Base-by-base conservation (phyloP, 768 basidiomycete genomes). In the Tricholoma hemisulphureum region DNA sequence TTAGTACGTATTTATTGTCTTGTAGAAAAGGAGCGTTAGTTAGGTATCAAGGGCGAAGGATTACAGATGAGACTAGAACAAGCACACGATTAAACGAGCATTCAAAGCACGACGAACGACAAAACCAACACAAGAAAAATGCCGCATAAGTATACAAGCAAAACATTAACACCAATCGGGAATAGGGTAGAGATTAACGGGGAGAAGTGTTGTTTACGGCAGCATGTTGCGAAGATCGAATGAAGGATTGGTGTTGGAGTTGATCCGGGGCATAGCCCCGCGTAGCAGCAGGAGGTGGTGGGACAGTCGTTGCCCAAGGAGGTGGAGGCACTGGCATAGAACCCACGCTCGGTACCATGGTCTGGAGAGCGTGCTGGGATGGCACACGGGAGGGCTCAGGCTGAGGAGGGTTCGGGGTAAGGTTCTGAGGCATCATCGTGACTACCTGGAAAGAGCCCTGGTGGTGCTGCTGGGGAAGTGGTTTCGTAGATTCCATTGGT, bases 371-470 rank as follows among this genome's bases (percentile, higher is more conserved):
- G 23, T 60, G 63, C 14, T 63, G 63, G 8, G 64, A 56, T 6
- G 63, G 52, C 31, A 63, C 68, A 14, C 64, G 62, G 41, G 35
- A 55, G 3, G 63, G 35, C 14, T 67, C 68, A n/a, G 60, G 63
- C 51, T 14, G 61, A 58, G 24, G 68, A 55, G 18, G 65, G 50
- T 7, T 52, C 50, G 54, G 39, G 48, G 53, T 16, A 54, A 54
- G 48, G 9, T 68, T 65, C 11, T 71, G 67, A 13, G 71, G 65
- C 59, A 76, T 71, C 66, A 75, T 73, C 11, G 71, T 65, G 23
- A 77, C 67, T 35, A 85, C 73, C 65, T 86, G 85, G 65, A 87
- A 87, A n/a, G 85, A 82, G 0, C 83, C 73, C 62, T 85, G 83
- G 62, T 86, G 84, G 23, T 76, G 77, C 53, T 69, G 59, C 29